Percentiles rank a stretch among this genome's conserved stretches.
Conservation (phyloP, 257 asterid species). For the Apocynum venetum region DNA sequence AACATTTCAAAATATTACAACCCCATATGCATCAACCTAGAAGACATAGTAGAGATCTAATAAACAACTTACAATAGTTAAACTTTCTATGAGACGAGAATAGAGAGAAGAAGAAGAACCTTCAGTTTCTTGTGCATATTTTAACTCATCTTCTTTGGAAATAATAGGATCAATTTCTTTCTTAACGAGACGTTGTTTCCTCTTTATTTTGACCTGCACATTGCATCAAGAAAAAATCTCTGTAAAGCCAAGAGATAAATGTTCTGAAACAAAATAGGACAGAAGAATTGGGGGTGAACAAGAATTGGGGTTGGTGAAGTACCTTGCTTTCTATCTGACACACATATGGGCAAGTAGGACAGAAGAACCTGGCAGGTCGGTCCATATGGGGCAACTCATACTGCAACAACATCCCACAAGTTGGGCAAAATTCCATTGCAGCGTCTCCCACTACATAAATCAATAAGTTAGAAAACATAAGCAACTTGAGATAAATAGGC, state of each 20-base stretch:
- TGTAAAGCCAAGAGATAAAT: background rate
- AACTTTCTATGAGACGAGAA: background rate
- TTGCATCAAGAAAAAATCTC: background rate
- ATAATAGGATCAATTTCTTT: conserved; percentile 66
- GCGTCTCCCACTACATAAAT: background rate
- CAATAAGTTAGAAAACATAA: background rate
- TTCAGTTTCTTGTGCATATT: conserved; percentile 41
- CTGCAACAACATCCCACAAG: conserved; percentile 58
- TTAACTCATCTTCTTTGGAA: conserved; percentile 45
- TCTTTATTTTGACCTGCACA: conserved; percentile 60
- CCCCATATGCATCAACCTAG: background rate
- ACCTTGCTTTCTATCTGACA: conserved; percentile 56
- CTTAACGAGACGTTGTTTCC: conserved; percentile 44
- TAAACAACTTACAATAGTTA: background rate
- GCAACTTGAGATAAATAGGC: background rate
- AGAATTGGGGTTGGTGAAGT: background rate
- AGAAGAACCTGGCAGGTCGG: conserved; percentile 47
- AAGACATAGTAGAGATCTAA: background rate
- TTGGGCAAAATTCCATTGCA: conserved; percentile 78
- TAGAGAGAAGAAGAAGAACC: conserved; percentile 26
- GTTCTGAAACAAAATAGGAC: background rate
- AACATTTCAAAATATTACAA: background rate
- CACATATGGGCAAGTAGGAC: conserved; percentile 62
- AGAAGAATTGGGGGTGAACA: too few relatives aligned
- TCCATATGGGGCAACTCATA: conserved; percentile 56